phyloP scores from a whole-genome alignment of 108 stramenopile species.

The Chaetoceros tenuissimus region DNA sequence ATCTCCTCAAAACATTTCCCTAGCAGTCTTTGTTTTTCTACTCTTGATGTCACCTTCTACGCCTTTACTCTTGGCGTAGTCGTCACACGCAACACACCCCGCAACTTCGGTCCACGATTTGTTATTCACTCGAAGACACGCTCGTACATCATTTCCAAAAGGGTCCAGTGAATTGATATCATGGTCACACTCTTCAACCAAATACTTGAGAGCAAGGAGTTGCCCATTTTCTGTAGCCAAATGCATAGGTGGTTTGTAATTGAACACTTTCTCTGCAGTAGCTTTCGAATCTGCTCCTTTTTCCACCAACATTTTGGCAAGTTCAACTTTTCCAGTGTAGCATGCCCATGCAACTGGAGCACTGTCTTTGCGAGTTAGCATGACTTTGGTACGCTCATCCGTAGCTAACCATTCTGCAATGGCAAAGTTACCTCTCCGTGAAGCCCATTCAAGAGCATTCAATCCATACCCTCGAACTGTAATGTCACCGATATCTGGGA shows the following conservation, averaged over 20 bases:
- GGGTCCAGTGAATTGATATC: conserved; percentile 10
- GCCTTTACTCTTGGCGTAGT: conserved; percentile 5
- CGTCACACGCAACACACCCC: conserved; percentile 6
- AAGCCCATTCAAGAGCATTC: conserved; percentile 9
- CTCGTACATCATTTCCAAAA: conserved; percentile 11
- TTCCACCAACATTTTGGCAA: conserved; percentile 6
- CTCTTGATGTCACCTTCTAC: conserved; percentile 3
- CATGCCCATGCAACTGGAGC: conserved; percentile 17
- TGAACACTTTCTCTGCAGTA: conserved; percentile 10
- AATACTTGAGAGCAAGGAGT: conserved; percentile 13
- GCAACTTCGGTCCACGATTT: not conserved
- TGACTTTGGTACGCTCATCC: conserved; percentile 6
- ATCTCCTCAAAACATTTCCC: too few species aligned
- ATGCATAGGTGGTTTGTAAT: conserved; percentile 6
- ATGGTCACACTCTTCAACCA: conserved; percentile 18
- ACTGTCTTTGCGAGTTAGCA: conserved; percentile 3
- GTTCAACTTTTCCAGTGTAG: conserved; percentile 16
- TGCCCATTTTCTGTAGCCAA: conserved; percentile 17
- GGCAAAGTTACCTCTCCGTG: conserved; percentile 3
- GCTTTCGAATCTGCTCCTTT: conserved; percentile 15
- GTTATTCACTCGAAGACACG: conserved; percentile 1
- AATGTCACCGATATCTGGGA: conserved; percentile 9
- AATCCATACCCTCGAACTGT: conserved; percentile 4
- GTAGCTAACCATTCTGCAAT: conserved; percentile 11
- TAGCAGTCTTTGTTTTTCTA: not conserved